A percentile compares a stretch with the other conserved stretches of the same genome.
These are phyloP conservation scores for Geranium rotundifolium DNA, from an alignment of 345 rosid species.

Conservation along the genomic window DNA sequence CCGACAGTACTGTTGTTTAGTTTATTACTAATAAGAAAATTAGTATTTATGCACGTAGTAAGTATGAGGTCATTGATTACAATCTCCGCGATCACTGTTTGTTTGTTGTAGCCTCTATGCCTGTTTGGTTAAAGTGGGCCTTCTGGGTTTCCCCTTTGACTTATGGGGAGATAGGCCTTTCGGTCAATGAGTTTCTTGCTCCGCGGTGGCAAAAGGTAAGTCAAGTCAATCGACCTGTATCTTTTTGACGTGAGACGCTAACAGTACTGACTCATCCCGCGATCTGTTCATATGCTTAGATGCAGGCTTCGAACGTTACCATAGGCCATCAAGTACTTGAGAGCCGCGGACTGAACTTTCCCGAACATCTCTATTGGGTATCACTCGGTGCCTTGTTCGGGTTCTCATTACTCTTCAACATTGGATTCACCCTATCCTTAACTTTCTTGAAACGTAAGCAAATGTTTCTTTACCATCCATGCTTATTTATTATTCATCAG, in stretches of 20 bases:
- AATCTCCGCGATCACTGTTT: not conserved
- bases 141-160: constrained; percentile 65
- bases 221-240: constrained; percentile 1
- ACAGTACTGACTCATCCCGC: not conserved
- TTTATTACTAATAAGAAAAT: no score
- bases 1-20: no score
- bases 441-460: constrained; percentile 56
- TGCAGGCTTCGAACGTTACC: constrained; percentile 30
- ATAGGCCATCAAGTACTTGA: constrained; percentile 41
- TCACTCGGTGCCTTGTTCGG: constrained; percentile 51
- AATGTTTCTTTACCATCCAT: not conserved
- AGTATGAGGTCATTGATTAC: no score
- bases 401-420: constrained; percentile 42
- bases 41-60: no score
- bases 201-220: constrained; percentile 65
- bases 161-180: constrained; percentile 59
- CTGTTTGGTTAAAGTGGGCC: constrained; percentile 64
- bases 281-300: constrained; percentile 14
- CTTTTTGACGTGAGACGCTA: not conserved
- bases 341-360: constrained; percentile 51
- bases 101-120: constrained; percentile 50
- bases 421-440: constrained; percentile 51
- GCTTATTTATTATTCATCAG: not conserved
- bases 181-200: constrained; percentile 61
- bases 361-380: constrained; percentile 45